phyloP scores from a whole-genome alignment of 768 basidiomycete species.

The Russula sp. region DNA sequence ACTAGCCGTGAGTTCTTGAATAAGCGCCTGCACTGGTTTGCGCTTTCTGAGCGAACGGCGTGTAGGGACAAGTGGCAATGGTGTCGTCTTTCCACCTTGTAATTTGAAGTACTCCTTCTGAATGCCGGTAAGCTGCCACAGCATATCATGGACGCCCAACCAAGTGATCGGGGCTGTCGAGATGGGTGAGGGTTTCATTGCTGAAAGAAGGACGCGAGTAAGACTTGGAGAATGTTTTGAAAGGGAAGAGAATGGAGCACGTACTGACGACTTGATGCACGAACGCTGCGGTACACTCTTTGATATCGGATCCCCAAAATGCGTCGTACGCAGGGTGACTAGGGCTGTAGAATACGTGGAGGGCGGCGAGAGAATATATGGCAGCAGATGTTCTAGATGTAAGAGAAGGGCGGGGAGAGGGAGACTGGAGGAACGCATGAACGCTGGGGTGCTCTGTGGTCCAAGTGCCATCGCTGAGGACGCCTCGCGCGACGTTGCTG shows the following conservation, averaged over 20 bases:
- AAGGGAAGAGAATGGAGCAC: neutral
- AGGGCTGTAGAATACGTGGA: conserved; percentile 17
- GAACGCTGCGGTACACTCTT: conserved; percentile 13
- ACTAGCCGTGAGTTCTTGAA: neutral
- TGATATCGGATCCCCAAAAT: conserved; percentile 19
- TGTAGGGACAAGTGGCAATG: conserved; percentile 3
- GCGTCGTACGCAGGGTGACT: conserved; percentile 18
- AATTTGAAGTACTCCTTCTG: conserved; percentile 19
- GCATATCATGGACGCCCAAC: conserved; percentile 19
- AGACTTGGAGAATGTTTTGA: neutral
- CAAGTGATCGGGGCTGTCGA: conserved; percentile 18
- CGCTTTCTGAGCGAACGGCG: conserved; percentile 20
- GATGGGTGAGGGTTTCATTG: conserved; percentile 11
- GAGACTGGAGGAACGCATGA: conserved; percentile 13
- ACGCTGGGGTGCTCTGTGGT: conserved; percentile 19
- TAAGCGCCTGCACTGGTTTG: conserved; percentile 9
- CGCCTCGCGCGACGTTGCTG: conserved; percentile 11
- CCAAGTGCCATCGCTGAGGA: conserved; percentile 22
- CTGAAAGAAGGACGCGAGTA: neutral
- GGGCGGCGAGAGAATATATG: conserved; percentile 20
- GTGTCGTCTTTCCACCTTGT: conserved; percentile 1
- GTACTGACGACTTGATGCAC: conserved; percentile 19
- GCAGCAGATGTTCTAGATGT: conserved; percentile 8
- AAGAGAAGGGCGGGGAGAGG: conserved; percentile 11
- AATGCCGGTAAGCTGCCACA: conserved; percentile 21